Evolutionary conservation across 2,329 filamentous ascomycete species (phyloP).

Genomic region (Aspergillus tubingensis): DNA sequence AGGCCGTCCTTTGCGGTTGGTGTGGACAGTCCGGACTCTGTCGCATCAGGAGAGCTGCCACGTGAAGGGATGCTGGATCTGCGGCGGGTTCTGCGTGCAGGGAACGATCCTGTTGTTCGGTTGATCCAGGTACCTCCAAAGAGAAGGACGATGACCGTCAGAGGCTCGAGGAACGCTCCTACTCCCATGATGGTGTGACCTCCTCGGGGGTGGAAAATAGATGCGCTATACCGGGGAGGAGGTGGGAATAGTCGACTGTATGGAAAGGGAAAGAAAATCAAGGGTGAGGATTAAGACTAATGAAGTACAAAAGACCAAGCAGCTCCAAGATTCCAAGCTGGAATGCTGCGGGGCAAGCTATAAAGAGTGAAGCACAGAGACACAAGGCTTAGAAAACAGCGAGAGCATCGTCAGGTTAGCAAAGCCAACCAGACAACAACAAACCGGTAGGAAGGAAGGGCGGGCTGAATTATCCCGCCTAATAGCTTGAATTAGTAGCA

Average conservation of each 20-base stretch:
- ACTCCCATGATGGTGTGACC: slow-evolving; percentile 49
- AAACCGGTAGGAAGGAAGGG: neutral
- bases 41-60: slow-evolving; percentile 38
- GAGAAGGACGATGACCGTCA: slow-evolving; percentile 61
- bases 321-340: neutral
- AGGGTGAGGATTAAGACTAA: neutral
- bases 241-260: too few relatives aligned
- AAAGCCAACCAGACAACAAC: neutral
- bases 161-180: slow-evolving; percentile 62
- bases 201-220: neutral
- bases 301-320: neutral
- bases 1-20: slow-evolving; percentile 40
- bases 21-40: slow-evolving; percentile 45
- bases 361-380: neutral
- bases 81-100: slow-evolving; percentile 20
- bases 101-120: slow-evolving; percentile 45
- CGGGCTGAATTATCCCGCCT: neutral
- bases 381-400: neutral
- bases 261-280: neutral
- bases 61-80: slow-evolving; percentile 23
- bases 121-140: slow-evolving; percentile 66
- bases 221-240: neutral
- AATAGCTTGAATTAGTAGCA: neutral
- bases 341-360: neutral
- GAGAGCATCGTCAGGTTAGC: neutral